Evolutionary conservation across 352 stramenopile species (phyloP).

Genomic region (Paralagenidium karlingii): DNA sequence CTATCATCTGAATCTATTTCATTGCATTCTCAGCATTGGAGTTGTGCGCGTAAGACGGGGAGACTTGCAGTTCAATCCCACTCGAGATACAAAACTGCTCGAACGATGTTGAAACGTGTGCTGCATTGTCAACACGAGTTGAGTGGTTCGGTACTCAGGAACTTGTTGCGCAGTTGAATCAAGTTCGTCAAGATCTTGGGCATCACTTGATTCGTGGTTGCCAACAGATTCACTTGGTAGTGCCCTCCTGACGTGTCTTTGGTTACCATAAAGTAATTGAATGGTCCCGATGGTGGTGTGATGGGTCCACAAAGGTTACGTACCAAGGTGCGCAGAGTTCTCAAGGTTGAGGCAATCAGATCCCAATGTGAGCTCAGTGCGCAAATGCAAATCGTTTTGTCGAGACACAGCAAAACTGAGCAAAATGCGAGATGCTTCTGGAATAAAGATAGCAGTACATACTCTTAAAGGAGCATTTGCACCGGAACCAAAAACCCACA

Average conservation of each 20-base stretch:
- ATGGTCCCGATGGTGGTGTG: too few species aligned
- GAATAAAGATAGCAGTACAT: constrained; percentile 3
- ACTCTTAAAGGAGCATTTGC: too few species aligned
- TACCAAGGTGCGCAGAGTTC: constrained; percentile 1
- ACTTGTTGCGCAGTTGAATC: constrained; percentile 9
- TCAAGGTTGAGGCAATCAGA: constrained; percentile 1
- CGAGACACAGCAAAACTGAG: constrained; percentile 1
- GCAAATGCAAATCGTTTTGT: constrained; percentile 3
- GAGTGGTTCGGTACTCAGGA: constrained; percentile 5
- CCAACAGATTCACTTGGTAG: constrained; percentile 5
- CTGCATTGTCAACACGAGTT: constrained; percentile 6
- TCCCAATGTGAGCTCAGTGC: constrained; percentile 1
- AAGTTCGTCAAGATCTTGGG: too few species aligned
- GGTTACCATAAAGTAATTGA: constrained; percentile 9
- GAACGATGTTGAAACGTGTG: constrained; percentile 6
- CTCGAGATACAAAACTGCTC: constrained; percentile 5
- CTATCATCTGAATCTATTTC: constrained; percentile 5
- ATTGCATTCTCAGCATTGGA: constrained; percentile 8
- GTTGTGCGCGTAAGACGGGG: constrained; percentile 5
- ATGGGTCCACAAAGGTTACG: constrained; percentile 9
- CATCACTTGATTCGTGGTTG: constrained; percentile 7
- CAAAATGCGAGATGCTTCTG: constrained; percentile 2
- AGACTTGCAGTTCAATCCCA: constrained; percentile 5
- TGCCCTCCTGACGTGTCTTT: constrained; percentile 4
- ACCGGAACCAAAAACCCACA: too few species aligned